Base-by-base conservation (phyloP, 306 rosid species). In the Pterocarpus santalinus region DNA sequence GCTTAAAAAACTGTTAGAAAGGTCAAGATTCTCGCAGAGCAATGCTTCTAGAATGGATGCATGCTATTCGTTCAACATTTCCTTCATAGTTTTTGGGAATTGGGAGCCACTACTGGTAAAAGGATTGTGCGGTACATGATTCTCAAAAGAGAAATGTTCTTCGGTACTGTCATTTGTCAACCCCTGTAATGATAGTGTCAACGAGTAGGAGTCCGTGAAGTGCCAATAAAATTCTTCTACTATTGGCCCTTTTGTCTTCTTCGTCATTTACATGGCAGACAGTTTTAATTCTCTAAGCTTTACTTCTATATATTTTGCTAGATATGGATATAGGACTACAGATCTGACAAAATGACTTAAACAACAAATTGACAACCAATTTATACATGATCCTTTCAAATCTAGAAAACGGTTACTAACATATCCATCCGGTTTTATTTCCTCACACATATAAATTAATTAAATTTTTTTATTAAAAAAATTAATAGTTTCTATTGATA, bases 131-230 rank as follows among this genome's bases (percentile, higher is more conserved):
- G 82, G 71, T 43, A 17, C 12, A 55, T 80, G 72, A 57, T 58
- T 69, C 68, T 39, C 52, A 78, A 73, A 66, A 82, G 32, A 44
- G 32, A 44, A 15, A 15, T 65, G 83, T 72, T 78, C 51, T 4
- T 38, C 22, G 9, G 51, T 72, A 53, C 22, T 66, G 58, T 30
- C 55, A 14, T 61, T 60, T 72, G 70, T 73, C 85, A 82, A 78
- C 80, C 65, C 81, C 10, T 49, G 32, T 6, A 55, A 82, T 85
- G 81, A 85, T 77, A 13, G 73, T 43, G 73, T 64, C 81, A 73
- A 15, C 36, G 9, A 79, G 68, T 58, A 17, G 64, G 77, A 75
- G 83, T 78, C 16, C 4, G 0, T 30, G 67, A 58, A 60, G 69
- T 43, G 73, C 57, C 28, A 72, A 84, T 61, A 73, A 58, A 46